These are phyloP conservation scores for Cystobasidiopsis lactophilus DNA, from an alignment of 768 basidiomycete species.

Conservation along the genomic window DNA sequence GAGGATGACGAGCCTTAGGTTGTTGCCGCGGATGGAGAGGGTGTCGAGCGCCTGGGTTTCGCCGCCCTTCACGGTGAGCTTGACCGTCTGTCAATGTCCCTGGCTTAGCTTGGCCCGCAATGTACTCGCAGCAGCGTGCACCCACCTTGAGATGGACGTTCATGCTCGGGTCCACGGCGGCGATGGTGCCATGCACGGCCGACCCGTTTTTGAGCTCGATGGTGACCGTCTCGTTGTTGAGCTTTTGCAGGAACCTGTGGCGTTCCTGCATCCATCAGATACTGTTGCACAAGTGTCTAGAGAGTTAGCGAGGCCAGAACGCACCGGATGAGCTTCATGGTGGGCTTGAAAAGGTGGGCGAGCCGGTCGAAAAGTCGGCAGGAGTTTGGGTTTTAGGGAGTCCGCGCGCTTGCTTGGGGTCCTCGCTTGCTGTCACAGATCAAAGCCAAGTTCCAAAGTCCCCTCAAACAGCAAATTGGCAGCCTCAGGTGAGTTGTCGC, in stretches of 20 bases:
- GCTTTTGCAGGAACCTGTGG: constrained; percentile 66
- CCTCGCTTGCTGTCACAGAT: no score
- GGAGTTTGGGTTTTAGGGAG: background rate
- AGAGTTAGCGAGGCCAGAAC: background rate
- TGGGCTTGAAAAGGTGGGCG: background rate
- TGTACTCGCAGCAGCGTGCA: no score
- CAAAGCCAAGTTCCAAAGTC: no score
- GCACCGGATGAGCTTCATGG: constrained; percentile 12
- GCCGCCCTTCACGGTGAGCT: constrained; percentile 79
- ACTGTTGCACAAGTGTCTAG: constrained; percentile 8
- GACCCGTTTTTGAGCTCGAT: constrained; percentile 97
- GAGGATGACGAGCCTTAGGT: constrained; percentile 88
- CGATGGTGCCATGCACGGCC: constrained; percentile 85
- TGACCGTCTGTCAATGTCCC: constrained; percentile 36
- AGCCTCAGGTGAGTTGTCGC: no score
- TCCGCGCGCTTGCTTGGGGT: background rate
- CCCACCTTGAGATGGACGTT: constrained; percentile 79
- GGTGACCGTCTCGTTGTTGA: constrained; percentile 97
- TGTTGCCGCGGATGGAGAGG: constrained; percentile 87
- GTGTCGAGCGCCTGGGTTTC: constrained; percentile 69
- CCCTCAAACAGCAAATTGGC: no score
- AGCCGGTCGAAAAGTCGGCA: background rate
- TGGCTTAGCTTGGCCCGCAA: no score
- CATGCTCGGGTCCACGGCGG: constrained; percentile 98
- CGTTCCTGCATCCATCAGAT: background rate